Base-by-base conservation (phyloP, 163 green algal genomes). In the Prototheca wickerhamii region DNA sequence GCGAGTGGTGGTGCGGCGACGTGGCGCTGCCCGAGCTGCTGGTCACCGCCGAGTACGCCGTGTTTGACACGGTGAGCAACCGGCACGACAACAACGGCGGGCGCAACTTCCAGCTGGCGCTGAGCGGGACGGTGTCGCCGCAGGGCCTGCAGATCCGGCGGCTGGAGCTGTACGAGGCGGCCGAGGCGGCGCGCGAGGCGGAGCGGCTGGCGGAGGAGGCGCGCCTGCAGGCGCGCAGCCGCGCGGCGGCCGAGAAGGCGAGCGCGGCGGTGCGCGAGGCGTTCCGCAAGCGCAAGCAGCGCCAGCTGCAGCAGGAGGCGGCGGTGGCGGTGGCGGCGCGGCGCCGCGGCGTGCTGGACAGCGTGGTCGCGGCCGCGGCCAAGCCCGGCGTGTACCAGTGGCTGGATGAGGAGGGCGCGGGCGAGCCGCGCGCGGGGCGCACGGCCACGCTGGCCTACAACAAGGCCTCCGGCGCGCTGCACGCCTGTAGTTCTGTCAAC, bases 81-180 rank as follows among this genome's bases (percentile, higher is more conserved):
- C 63, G 67, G 2, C 76, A 88, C 25, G 87, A 95, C 68, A 94
- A 94, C 84, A 94, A 95, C 73, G 57, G 64, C 8, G 52, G 69
- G 25, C 57, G 71, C 55, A 84, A 86, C 60, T 84, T 70, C 58
- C 28, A 40, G 25, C 43, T 86, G 46, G 52, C 25, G 2, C 68
- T 86, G 32, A 15, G 30, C 0, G 65, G 63, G 23, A 70, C 73
- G 4, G 28, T 55, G 20, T 72, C 73, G 21, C 78, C 89, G 70
- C 71, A 85, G 59, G 64, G 91, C 63, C 60, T 93, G 6, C 51
- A 81, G 46, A 67, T 82, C 53, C 62, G 68, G 37, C 65, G 80
- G 0, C 62, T 82, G 25, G 65, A 75, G 31, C 63, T 73, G 29
- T 59, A 89, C 35, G 79, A 84, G 33, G 66, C 55, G 37, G 70